Conservation (phyloP, 2,329 filamentous ascomycete species). For the Aspergillus sp. region DNA sequence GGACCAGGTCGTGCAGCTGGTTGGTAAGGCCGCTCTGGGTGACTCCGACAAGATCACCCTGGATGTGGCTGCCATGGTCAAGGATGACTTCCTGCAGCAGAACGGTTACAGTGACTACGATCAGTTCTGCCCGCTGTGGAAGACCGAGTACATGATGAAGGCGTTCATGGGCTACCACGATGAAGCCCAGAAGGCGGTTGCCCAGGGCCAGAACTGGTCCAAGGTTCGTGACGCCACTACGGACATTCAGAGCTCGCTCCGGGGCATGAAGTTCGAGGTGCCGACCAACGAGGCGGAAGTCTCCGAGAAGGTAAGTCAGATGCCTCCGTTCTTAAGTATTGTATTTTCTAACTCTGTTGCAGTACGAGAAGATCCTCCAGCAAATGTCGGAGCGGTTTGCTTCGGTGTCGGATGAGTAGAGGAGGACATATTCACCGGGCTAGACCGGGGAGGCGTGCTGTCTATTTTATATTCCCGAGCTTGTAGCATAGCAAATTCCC, state of each 20-base stretch:
- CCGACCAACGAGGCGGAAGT: slow-evolving; percentile 80
- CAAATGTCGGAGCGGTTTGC: slow-evolving; percentile 97
- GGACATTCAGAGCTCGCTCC: slow-evolving; percentile 80
- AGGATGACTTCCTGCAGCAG: slow-evolving; percentile 98
- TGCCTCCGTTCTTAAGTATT: not conserved
- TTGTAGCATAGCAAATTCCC: slow-evolving; percentile 40
- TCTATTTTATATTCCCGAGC: slow-evolving; percentile 22
- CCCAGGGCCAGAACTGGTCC: slow-evolving; percentile 85
- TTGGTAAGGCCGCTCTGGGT: slow-evolving; percentile 94
- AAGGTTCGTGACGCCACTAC: slow-evolving; percentile 89
- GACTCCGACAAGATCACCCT: slow-evolving; percentile 98
- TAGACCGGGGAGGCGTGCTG: slow-evolving; percentile 1
- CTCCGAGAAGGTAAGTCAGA: slow-evolving; percentile 71
- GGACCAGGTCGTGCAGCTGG: slow-evolving; percentile 97
- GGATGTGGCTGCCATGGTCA: slow-evolving; percentile 85
- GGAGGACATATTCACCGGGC: not conserved
- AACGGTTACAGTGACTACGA: slow-evolving; percentile 99
- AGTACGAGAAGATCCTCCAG: slow-evolving; percentile 92
- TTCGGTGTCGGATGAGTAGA: slow-evolving; percentile 88
- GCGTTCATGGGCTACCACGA: slow-evolving; percentile 98
- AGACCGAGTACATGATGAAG: slow-evolving; percentile 99
- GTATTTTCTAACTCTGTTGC: slow-evolving; percentile 41
- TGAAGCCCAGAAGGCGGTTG: slow-evolving; percentile 91
- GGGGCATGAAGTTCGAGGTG: slow-evolving; percentile 96
- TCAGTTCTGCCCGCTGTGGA: slow-evolving; percentile 99